Base-by-base conservation (phyloP, 148 eudicot species). In the Agrostemma githago region DNA sequence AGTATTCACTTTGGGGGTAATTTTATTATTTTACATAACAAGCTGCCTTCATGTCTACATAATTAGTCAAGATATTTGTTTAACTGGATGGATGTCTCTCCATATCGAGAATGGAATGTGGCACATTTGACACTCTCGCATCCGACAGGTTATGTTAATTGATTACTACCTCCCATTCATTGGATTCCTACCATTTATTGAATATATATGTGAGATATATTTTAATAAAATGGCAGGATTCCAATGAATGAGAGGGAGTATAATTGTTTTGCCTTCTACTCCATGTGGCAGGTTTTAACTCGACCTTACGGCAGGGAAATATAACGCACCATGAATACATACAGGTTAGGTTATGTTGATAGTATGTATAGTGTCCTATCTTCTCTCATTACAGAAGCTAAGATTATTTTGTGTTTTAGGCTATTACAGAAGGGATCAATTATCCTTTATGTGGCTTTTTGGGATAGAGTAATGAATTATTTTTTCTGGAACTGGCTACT, bases 311-410 rank as follows among this genome's bases (percentile, higher is more conserved):
- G 77, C 96, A 90, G 83, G 99, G 99, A 53, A 92, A 90, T 77
- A 89, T 95, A 66, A 95, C 99, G 53, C 99, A 95, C 84, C 99
- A 95, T 83, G 99, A 95, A 69, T 95, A 95, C 81, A 90, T 95
- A 74, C 98, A 95, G 97, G 98, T 94, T 43, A 61, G 78, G 46
- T 58, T 51, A 44, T 51, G 5, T 41, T 44, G 38, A 66, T 67
- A 2, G 38, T 16, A 41, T 68, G 68, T 53, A 38, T 42, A 39
- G 12, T 40, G 11, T 40, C 8, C 2, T 14, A n/a, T 12, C 41
- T 48, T 37, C 4, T 69, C 39, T 72, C 39, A 21, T 39, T 41
- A 14, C 41, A 8, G 15, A 40, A 16, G 14, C 61, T 66, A 37
- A 53, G 57, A 66, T 19, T 11, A 51, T 68, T 16, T 7, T 26